These are phyloP conservation scores for Striga hermonthica DNA, from an alignment of 305 asterid species.

Conservation along the genomic window DNA sequence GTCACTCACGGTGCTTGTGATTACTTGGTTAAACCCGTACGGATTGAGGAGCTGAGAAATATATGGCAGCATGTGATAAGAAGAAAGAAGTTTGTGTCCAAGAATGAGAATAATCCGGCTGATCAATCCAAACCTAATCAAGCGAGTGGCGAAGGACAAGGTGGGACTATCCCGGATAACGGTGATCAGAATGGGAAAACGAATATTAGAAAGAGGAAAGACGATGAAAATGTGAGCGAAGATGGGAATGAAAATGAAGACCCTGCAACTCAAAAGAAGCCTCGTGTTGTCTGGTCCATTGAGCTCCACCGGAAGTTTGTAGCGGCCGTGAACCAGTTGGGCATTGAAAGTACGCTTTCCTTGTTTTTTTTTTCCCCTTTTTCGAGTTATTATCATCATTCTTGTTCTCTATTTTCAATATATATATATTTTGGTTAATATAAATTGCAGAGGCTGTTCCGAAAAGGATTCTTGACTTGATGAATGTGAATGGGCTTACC, in stretches of 20 bases:
- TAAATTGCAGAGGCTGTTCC: conserved; percentile 86
- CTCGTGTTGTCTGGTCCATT: conserved; percentile 72
- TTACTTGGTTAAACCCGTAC: conserved; percentile 14
- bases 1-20: conserved; percentile 16
- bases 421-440: too few species aligned
- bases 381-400: not conserved
- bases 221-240: conserved; percentile 43
- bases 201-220: conserved; percentile 52
- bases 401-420: too few species aligned
- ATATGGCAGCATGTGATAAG: conserved; percentile 55
- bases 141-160: conserved; percentile 41
- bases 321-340: conserved; percentile 60
- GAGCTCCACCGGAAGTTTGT: conserved; percentile 75
- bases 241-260: conserved; percentile 53
- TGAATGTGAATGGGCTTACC: conserved; percentile 92
- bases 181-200: conserved; percentile 47
- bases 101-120: not conserved
- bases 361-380: not conserved
- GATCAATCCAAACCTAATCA: conserved; percentile 21
- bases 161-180: conserved; percentile 29
- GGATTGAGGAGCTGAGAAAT: conserved; percentile 28
- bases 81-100: not conserved
- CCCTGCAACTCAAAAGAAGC: conserved; percentile 58
- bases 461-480: conserved; percentile 94
- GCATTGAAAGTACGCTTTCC: conserved; percentile 54